Percentiles rank a stretch among this genome's conserved stretches.
Evolutionary conservation across 768 basidiomycete genomes (phyloP).

Genomic region (Mycena alexandri): DNA sequence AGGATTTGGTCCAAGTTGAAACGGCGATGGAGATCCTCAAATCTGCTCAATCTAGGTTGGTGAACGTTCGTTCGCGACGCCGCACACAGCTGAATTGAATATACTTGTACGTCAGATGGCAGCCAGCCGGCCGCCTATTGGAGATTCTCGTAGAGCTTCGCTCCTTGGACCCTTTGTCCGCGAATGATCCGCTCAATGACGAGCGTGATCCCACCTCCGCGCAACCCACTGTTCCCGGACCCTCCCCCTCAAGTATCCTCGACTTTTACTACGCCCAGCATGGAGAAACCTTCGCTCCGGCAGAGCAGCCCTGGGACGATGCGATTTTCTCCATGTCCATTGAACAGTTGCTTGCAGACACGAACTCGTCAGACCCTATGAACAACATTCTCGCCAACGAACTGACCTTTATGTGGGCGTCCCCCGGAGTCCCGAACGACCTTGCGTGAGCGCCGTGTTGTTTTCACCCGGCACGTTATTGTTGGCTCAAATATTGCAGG

Average conservation of each 20-base stretch:
- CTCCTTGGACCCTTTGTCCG: background rate
- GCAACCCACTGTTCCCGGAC: too few species aligned
- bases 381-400: constrained; percentile 1
- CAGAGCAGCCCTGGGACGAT: background rate
- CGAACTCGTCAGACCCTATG: background rate
- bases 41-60: constrained; percentile 25
- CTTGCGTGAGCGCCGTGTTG: background rate
- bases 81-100: background rate
- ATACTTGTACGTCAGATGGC: constrained; percentile 12
- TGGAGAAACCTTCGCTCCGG: too few species aligned
- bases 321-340: constrained; percentile 4
- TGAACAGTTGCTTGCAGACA: constrained; percentile 20
- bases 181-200: too few species aligned
- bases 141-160: constrained; percentile 7
- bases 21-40: constrained; percentile 26
- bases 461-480: too few species aligned
- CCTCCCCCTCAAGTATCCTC: too few species aligned
- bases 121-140: constrained; percentile 16
- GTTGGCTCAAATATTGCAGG: too few species aligned
- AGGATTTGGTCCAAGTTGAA: constrained; percentile 14
- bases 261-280: too few species aligned
- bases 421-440: too few species aligned
- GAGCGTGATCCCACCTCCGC: background rate
- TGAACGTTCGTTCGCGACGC: background rate
- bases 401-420: too few species aligned